Percentiles rank a stretch among this genome's conserved stretches.
Conservation (phyloP, 306 rosid species). For the Coriaria nepalensis region DNA sequence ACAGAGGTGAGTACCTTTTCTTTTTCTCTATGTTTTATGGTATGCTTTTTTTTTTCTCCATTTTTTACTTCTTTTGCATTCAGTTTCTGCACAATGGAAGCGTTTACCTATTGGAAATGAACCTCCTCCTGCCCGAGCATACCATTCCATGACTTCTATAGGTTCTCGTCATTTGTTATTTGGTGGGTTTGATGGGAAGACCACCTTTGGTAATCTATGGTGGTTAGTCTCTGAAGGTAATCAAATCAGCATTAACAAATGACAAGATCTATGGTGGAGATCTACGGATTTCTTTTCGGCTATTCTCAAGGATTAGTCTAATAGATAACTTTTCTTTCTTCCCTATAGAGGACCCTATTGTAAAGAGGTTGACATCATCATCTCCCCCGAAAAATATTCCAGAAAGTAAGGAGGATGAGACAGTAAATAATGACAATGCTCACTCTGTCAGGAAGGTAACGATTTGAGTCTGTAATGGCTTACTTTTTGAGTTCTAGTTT, state of each 20-base stretch:
- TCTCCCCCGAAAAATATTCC: constrained; percentile 44
- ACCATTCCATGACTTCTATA: constrained; percentile 67
- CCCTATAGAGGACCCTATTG: constrained; percentile 65
- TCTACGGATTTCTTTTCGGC: no score
- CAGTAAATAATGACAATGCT: constrained; percentile 28
- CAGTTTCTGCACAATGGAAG: constrained; percentile 96
- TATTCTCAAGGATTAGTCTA: no score
- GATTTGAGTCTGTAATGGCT: no score
- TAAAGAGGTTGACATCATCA: constrained; percentile 49
- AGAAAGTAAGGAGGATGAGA: constrained; percentile 39
- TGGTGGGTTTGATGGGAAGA: constrained; percentile 96
- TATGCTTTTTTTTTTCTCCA: neutral
- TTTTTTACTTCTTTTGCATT: constrained; percentile 1
- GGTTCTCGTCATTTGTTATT: constrained; percentile 68
- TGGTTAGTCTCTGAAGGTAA: constrained; percentile 96
- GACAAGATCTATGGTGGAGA: no score
- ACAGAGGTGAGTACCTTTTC: constrained; percentile 58
- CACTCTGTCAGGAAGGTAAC: constrained; percentile 45
- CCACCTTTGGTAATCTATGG: constrained; percentile 86
- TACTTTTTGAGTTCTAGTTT: no score
- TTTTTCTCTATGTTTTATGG: constrained; percentile 7
- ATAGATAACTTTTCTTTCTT: neutral
- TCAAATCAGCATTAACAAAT: no score
- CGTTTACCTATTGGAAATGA: constrained; percentile 70
- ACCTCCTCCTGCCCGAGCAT: constrained; percentile 93